A percentile compares a stretch with the other conserved stretches of the same genome.
phyloP scores from a whole-genome alignment of 768 basidiomycete species.

The Calvatia gigantea region DNA sequence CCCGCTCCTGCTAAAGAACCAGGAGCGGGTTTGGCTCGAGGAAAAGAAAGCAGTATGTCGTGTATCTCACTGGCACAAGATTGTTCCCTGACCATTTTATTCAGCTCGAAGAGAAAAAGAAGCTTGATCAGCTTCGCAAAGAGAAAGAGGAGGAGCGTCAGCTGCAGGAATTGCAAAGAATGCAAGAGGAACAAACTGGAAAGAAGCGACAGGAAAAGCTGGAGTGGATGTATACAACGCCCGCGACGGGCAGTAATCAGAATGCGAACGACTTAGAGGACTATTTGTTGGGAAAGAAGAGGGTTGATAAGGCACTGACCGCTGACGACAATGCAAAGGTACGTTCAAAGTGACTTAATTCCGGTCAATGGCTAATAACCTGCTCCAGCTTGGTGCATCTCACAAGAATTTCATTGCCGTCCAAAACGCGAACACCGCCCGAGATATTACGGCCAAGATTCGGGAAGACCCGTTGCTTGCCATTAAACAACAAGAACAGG shows the following conservation, averaged over 20 bases:
- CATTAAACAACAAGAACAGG: conserved; percentile 97
- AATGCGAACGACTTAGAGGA: conserved; percentile 94
- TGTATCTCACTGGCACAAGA: background rate
- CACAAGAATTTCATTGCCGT: conserved; percentile 93
- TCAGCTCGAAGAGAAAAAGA: conserved; percentile 98
- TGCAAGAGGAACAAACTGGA: conserved; percentile 95
- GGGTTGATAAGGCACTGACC: conserved; percentile 93
- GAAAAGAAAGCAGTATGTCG: conserved; percentile 89
- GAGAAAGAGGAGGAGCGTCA: conserved; percentile 98
- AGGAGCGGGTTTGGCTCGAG: conserved; percentile 99
- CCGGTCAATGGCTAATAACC: background rate
- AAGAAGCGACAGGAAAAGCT: conserved; percentile 92
- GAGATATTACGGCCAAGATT: conserved; percentile 90
- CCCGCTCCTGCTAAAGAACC: conserved; percentile 95
- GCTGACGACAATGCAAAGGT: conserved; percentile 92
- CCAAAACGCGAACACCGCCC: conserved; percentile 87
- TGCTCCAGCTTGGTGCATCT: conserved; percentile 69
- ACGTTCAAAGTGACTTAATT: conserved; percentile 14
- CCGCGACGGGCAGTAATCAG: conserved; percentile 82
- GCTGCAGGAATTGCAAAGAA: conserved; percentile 89
- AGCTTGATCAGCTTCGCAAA: conserved; percentile 92
- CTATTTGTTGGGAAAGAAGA: conserved; percentile 94
- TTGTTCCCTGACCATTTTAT: conserved; percentile 8
- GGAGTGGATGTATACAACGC: conserved; percentile 99
- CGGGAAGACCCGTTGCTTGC: conserved; percentile 96